phyloP scores from a whole-genome alignment of 2,329 filamentous ascomycete species.

The Fusarium sublunatum region DNA sequence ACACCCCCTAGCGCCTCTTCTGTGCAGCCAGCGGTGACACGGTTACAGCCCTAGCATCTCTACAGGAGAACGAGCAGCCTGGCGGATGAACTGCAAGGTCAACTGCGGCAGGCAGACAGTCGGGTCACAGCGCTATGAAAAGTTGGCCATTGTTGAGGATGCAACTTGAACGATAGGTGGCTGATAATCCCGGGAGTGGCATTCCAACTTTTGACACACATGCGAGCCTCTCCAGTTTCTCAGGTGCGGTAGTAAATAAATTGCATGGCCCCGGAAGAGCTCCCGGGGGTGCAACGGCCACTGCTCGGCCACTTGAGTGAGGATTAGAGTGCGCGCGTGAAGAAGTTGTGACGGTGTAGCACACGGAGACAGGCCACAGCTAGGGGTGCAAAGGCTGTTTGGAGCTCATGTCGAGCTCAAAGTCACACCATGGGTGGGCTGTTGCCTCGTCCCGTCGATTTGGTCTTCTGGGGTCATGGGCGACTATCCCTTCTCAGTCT shows the following conservation, averaged over 20 bases:
- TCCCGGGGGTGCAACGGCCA: conserved; percentile 26
- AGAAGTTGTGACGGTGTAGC: conserved; percentile 33
- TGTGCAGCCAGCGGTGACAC: conserved; percentile 30
- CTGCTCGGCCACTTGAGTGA: conserved; percentile 31
- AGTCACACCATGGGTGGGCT: conserved; percentile 47
- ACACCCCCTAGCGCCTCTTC: conserved; percentile 36
- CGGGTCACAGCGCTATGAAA: conserved; percentile 29
- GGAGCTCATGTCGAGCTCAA: conserved; percentile 42
- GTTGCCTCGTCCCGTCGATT: conserved; percentile 44
- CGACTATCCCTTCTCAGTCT: conserved; percentile 41
- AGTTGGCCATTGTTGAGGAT: conserved; percentile 25
- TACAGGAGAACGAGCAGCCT: conserved; percentile 22
- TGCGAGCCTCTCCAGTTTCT: conserved; percentile 9
- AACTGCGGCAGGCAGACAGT: conserved; percentile 31
- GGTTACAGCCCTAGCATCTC: conserved; percentile 32
- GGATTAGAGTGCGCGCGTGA: conserved; percentile 37
- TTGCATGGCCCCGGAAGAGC: conserved; percentile 33
- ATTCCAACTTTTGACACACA: conserved; percentile 35
- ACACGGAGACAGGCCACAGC: conserved; percentile 41
- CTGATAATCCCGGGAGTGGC: conserved; percentile 23
- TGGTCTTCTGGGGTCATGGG: conserved; percentile 38
- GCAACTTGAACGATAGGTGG: conserved; percentile 20
- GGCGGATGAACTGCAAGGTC: conserved; percentile 28
- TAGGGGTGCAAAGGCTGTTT: conserved; percentile 37
- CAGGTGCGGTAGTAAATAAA: background rate